Conservation (phyloP, 1,284 basidiomycete genomes). For the Athelia sp. region DNA sequence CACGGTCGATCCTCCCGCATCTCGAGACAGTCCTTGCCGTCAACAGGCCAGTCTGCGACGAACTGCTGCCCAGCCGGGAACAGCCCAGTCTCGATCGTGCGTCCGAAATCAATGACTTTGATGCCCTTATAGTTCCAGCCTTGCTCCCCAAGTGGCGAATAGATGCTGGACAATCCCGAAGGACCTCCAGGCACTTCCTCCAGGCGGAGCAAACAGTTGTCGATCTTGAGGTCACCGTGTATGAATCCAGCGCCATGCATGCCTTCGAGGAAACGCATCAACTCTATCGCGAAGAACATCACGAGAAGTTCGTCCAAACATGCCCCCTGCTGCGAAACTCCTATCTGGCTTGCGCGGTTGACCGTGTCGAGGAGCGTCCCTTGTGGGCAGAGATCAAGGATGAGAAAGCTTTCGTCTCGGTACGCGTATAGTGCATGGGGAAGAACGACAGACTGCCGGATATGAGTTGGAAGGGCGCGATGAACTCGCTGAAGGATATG, state of each 20-base stretch:
- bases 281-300: constrained; percentile 93
- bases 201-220: constrained; percentile 93
- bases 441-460: constrained; percentile 64
- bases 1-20: constrained; percentile 81
- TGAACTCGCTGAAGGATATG: constrained; percentile 81
- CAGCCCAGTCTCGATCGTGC: constrained; percentile 81
- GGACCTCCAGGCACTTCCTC: constrained; percentile 74
- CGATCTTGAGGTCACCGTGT: constrained; percentile 98
- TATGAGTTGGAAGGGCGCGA: constrained; percentile 48
- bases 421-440: constrained; percentile 79
- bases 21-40: constrained; percentile 88
- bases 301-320: constrained; percentile 92
- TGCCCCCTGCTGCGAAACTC: constrained; percentile 71
- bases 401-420: constrained; percentile 86
- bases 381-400: constrained; percentile 87
- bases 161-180: constrained; percentile 69
- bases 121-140: constrained; percentile 91
- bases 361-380: constrained; percentile 93
- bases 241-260: constrained; percentile 84
- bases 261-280: constrained; percentile 79
- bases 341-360: constrained; percentile 73
- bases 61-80: constrained; percentile 80
- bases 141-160: constrained; percentile 69
- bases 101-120: constrained; percentile 94
- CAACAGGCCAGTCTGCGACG: constrained; percentile 83